Evolutionary conservation across 2,329 filamentous ascomycete genomes (phyloP).

Genomic region (Aaosphaeria arxii): DNA sequence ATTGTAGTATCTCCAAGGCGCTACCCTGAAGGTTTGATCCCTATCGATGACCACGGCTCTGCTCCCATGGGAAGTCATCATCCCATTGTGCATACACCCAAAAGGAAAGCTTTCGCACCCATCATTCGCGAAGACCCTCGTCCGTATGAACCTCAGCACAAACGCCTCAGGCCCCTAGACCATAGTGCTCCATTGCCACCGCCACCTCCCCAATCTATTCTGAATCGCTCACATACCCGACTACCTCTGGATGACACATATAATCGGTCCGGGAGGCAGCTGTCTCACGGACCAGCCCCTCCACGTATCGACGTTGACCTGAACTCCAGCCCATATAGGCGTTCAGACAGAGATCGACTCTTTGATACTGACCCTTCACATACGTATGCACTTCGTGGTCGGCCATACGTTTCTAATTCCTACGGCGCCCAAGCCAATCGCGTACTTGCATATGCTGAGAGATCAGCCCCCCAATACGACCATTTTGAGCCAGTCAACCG

Average conservation of each 20-base stretch:
- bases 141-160: background rate
- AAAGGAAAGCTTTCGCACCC: background rate
- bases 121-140: background rate
- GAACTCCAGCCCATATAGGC: background rate
- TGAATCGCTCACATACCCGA: background rate
- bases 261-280: background rate
- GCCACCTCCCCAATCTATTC: background rate
- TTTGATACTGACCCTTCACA: too few relatives aligned
- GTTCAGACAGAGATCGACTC: too few relatives aligned
- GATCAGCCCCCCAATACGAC: too few relatives aligned
- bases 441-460: too few relatives aligned
- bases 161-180: background rate
- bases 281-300: background rate
- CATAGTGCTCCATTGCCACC: background rate
- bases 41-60: background rate
- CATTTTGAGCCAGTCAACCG: too few relatives aligned
- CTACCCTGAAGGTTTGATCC: background rate
- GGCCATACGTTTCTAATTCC: too few relatives aligned
- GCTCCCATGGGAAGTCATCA: background rate
- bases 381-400: too few relatives aligned
- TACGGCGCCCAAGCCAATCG: too few relatives aligned
- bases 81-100: background rate
- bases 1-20: background rate
- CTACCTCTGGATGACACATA: background rate
- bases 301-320: background rate